These are phyloP conservation scores for Vaccinium darrowii DNA, from an alignment of 148 eudicot genomes.

Conservation along the genomic window DNA sequence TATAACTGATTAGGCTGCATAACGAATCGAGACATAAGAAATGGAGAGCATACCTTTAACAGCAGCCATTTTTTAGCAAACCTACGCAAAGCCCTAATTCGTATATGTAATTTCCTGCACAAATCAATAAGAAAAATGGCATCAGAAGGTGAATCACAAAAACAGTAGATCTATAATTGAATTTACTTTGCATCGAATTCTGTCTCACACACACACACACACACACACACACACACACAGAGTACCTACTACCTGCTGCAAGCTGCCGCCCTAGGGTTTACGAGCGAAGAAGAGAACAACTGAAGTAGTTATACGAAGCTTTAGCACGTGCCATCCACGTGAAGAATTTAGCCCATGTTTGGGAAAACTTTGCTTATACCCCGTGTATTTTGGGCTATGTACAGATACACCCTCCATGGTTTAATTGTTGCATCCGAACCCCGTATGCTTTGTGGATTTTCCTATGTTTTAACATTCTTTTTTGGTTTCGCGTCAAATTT, in stretches of 20 bases:
- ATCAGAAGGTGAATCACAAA: neutral
- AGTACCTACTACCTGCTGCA: slow-evolving; percentile 1
- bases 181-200: no score
- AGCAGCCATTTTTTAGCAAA: slow-evolving; percentile 15
- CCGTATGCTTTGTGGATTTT: no score
- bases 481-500: no score
- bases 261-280: slow-evolving; percentile 12
- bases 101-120: neutral
- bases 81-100: neutral
- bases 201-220: no score
- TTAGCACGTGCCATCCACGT: slow-evolving; percentile 3
- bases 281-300: neutral
- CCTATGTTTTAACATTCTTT: no score
- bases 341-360: neutral
- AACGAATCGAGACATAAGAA: neutral
- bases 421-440: no score
- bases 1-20: no score
- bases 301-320: neutral
- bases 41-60: slow-evolving; percentile 8
- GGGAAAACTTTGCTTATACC: neutral
- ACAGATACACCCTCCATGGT: no score
- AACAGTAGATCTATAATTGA: neutral
- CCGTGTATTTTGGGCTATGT: no score
- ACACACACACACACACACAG: no score
- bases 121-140: neutral